phyloP scores from a whole-genome alignment of 768 basidiomycete species.

The Pleurotus tuoliensis region DNA sequence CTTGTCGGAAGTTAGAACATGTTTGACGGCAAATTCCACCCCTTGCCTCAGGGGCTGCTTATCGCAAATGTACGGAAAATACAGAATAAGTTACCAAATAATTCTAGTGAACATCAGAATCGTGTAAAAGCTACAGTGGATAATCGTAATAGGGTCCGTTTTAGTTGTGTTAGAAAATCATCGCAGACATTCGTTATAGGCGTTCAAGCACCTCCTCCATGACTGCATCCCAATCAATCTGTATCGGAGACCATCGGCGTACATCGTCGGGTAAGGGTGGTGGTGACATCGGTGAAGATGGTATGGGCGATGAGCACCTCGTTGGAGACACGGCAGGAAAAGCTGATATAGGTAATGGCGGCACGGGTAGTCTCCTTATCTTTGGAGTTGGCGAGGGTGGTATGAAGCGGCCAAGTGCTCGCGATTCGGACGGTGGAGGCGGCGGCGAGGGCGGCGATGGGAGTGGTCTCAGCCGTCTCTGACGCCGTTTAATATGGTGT shows the following conservation, averaged over 20 bases:
- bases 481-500: constrained; percentile 10
- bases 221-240: constrained; percentile 15
- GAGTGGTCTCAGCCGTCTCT: constrained; percentile 9
- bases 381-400: not conserved
- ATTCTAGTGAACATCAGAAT: not conserved
- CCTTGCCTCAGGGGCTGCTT: too few relatives aligned
- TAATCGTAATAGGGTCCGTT: not conserved
- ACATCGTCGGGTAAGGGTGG: not conserved
- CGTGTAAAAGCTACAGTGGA: not conserved
- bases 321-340: constrained; percentile 6
- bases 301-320: constrained; percentile 4
- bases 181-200: not conserved
- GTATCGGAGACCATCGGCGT: constrained; percentile 1
- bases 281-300: not conserved
- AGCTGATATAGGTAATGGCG: constrained; percentile 2
- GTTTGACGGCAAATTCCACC: not conserved
- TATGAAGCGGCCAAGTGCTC: not conserved
- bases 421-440: not conserved
- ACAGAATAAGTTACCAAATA: constrained; percentile 6
- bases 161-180: not conserved
- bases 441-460: constrained; percentile 8
- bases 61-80: not conserved
- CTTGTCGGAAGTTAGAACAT: not conserved
- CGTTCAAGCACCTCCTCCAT: constrained; percentile 6
- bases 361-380: constrained; percentile 13